Conservation (phyloP, 805 yeast species). For the Cyberlindnera samutprakarnensis region DNA sequence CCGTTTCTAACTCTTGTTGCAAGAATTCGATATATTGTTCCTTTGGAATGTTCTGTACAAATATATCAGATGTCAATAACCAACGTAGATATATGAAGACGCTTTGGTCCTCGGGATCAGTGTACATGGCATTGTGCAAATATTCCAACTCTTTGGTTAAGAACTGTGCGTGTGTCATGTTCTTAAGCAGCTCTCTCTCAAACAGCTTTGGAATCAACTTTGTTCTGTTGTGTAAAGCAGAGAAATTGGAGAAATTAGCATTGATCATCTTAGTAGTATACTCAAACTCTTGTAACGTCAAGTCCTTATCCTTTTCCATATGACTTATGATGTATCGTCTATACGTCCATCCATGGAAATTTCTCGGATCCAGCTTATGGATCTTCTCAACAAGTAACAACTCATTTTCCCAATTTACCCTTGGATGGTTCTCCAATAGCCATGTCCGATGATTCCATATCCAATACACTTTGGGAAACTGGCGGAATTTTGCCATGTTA, state of each 20-base stretch:
- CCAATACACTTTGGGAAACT: slow-evolving; percentile 90
- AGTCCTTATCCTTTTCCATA: slow-evolving; percentile 22
- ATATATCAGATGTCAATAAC: slow-evolving; percentile 42
- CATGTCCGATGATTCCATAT: slow-evolving; percentile 91
- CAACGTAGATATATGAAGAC: slow-evolving; percentile 87
- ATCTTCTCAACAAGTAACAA: slow-evolving; percentile 61
- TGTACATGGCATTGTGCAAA: slow-evolving; percentile 76
- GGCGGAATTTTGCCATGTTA: slow-evolving; percentile 47
- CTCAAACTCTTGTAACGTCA: slow-evolving; percentile 49
- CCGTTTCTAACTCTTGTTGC: slow-evolving; percentile 34
- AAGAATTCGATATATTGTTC: slow-evolving; percentile 33
- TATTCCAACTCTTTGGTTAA: slow-evolving; percentile 54
- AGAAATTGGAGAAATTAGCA: slow-evolving; percentile 80
- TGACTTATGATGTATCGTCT: slow-evolving; percentile 59
- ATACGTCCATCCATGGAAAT: slow-evolving; percentile 95
- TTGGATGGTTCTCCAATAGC: slow-evolving; percentile 51
- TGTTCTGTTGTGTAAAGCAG: slow-evolving; percentile 93
- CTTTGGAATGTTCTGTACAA: slow-evolving; percentile 17
- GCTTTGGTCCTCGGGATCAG: slow-evolving; percentile 92
- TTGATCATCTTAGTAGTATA: slow-evolving; percentile 77
- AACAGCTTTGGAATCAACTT: slow-evolving; percentile 54
- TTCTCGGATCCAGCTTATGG: slow-evolving; percentile 68
- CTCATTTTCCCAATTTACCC: slow-evolving; percentile 64
- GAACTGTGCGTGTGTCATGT: slow-evolving; percentile 27
- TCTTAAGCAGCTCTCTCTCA: slow-evolving; percentile 16